These are phyloP conservation scores for Tremellales sp. DNA, from an alignment of 1,284 basidiomycete species.

Conservation along the genomic window DNA sequence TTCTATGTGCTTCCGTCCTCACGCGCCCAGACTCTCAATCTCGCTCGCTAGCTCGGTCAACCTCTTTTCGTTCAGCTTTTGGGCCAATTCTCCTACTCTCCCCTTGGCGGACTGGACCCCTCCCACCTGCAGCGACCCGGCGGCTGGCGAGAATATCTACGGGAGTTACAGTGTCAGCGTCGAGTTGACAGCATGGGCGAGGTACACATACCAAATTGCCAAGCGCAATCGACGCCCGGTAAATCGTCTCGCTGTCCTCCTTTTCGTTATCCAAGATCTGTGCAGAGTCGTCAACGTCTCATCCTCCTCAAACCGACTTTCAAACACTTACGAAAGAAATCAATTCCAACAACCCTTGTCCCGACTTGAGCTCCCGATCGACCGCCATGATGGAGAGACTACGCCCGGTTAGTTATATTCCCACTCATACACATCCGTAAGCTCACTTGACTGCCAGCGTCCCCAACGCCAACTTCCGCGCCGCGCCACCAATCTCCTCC, in stretches of 20 bases:
- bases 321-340: slow-evolving; percentile 18
- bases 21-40: slow-evolving; percentile 30
- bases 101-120: slow-evolving; percentile 36
- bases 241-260: slow-evolving; percentile 75
- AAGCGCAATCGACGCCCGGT: slow-evolving; percentile 77
- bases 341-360: slow-evolving; percentile 25
- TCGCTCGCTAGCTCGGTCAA: slow-evolving; percentile 45
- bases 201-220: slow-evolving; percentile 70
- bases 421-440: slow-evolving; percentile 1
- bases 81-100: slow-evolving; percentile 28
- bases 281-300: slow-evolving; percentile 1
- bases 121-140: slow-evolving; percentile 39
- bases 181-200: background rate
- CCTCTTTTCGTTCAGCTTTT: slow-evolving; percentile 44
- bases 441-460: slow-evolving; percentile 48
- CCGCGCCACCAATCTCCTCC: slow-evolving; percentile 25
- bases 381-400: slow-evolving; percentile 52
- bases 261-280: slow-evolving; percentile 65
- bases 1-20: background rate
- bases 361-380: slow-evolving; percentile 23
- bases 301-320: slow-evolving; percentile 4
- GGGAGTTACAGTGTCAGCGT: background rate
- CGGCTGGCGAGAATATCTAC: slow-evolving; percentile 39
- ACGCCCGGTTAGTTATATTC: background rate
- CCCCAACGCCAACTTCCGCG: slow-evolving; percentile 31